Evolutionary conservation across 2,329 filamentous ascomycete species (phyloP).

Genomic region (Aschersonia sp.): DNA sequence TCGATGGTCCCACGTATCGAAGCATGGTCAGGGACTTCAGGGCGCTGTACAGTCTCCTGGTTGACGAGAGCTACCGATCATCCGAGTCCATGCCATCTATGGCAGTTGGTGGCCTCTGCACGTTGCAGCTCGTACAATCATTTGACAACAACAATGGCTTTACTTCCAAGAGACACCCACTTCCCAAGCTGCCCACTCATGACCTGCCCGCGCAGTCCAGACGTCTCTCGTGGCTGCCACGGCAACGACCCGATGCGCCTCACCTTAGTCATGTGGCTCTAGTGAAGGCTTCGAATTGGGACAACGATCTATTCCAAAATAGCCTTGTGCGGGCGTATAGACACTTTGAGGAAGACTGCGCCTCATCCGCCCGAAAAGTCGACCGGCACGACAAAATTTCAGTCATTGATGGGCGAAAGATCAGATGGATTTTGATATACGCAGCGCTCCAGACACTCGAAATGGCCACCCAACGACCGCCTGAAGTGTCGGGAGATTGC

Average conservation of each 20-base stretch:
- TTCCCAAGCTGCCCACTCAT: constrained; percentile 50
- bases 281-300: constrained; percentile 33
- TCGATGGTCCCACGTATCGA: constrained; percentile 32
- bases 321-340: constrained; percentile 54
- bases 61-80: constrained; percentile 42
- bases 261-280: constrained; percentile 38
- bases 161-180: constrained; percentile 43
- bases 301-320: constrained; percentile 26
- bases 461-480: constrained; percentile 45
- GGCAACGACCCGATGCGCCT: constrained; percentile 30
- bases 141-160: constrained; percentile 52
- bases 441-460: constrained; percentile 58
- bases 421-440: constrained; percentile 68
- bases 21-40: constrained; percentile 57
- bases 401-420: constrained; percentile 55
- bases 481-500: constrained; percentile 43
- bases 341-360: constrained; percentile 50
- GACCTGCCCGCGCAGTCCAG: constrained; percentile 14
- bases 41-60: constrained; percentile 55
- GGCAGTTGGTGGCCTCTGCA: constrained; percentile 54
- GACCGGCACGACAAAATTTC: constrained; percentile 39
- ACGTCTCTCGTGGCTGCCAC: constrained; percentile 28
- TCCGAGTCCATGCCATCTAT: constrained; percentile 34
- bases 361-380: constrained; percentile 32
- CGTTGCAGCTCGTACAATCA: constrained; percentile 49